A percentile compares a stretch with the other conserved stretches of the same genome.
These are phyloP conservation scores for Fusarium neocosmosporiellum DNA, from an alignment of 2,329 filamentous ascomycete genomes.

Conservation along the genomic window DNA sequence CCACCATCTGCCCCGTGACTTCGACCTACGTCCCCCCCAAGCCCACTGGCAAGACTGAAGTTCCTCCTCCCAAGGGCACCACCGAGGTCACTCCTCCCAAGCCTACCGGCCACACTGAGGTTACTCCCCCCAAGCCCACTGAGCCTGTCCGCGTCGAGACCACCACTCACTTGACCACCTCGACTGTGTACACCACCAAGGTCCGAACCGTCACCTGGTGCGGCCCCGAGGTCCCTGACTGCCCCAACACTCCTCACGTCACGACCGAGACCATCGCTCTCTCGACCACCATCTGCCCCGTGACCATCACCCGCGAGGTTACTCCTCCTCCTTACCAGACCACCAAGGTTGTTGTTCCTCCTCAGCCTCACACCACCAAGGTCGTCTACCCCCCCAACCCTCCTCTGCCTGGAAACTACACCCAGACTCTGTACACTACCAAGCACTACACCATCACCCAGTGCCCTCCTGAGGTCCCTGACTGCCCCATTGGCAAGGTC, in stretches of 20 bases:
- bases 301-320: constrained; percentile 17
- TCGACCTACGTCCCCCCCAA: not conserved
- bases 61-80: not conserved
- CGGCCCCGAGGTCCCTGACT: constrained; percentile 19
- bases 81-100: constrained; percentile 16
- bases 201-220: constrained; percentile 27
- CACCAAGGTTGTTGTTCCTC: not conserved
- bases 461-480: not conserved
- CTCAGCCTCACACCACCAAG: not conserved
- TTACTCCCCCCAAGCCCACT: not conserved
- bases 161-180: constrained; percentile 40
- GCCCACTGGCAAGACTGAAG: not conserved
- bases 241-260: constrained; percentile 10
- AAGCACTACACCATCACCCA: constrained; percentile 13
- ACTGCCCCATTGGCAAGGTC: constrained; percentile 1
- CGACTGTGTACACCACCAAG: constrained; percentile 25
- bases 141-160: not conserved
- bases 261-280: constrained; percentile 29
- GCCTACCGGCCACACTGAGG: constrained; percentile 12
- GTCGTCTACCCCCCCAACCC: not conserved
- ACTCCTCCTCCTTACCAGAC: constrained; percentile 1
- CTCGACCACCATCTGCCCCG: constrained; percentile 29
- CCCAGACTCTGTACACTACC: constrained; percentile 18
- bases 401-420: not conserved
- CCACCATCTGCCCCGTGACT: constrained; percentile 29